Evolutionary conservation across 1,139 yeast genomes (phyloP), one percentile per base, ranked within the genome.

Genomic region (Kurtzmaniella quercitrusa): DNA sequence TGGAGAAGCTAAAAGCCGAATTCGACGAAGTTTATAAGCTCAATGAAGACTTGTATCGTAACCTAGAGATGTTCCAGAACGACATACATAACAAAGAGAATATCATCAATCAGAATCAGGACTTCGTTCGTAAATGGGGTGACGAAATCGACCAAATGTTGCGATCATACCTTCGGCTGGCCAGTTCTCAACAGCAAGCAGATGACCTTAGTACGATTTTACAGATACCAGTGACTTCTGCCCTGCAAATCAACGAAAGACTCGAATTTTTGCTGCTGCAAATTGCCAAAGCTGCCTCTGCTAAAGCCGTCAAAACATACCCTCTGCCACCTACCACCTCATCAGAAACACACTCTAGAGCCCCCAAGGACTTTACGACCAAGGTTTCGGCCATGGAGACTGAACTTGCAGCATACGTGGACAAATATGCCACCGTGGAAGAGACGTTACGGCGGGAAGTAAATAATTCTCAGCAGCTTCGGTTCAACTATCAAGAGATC

Each of bases 21-120:
- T 67, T 68, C 43, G 66, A 68, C 38, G 76, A 71, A 43, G 56
- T 68, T 3, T 60, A 57, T 46, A 57, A 59, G 23, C 55, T 73
- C 25, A 70, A 72, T 46, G 67, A 70, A 44, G 77, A 72, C 41
- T 56, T 73, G 39, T 67, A 68, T 47, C 54, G 57, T 11, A 71
- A 58, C 45, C 56, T 72, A 37, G 75, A 70, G 46, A 55, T 53
- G 1, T 68, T 67, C 47, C 68, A 71, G 45, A 45, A 51, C n/a
- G 62, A 62, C 40, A 46, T 65, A 12, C 56, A 57, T 19, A 55
- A 57, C 15, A 62, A 66, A 45, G 70, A 69, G 29, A 39, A 37
- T 3, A 54, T 51, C 23, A 39, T 64, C 1, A 48, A 48, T 4
- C 47, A 53, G 17, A 38, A 55, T 14, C 52, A 55, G 18, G 48